A percentile compares a stretch with the other conserved stretches of the same genome.
These are phyloP conservation scores for Kwoniella europaea DNA, from an alignment of 768 basidiomycete genomes.

Conservation along the genomic window DNA sequence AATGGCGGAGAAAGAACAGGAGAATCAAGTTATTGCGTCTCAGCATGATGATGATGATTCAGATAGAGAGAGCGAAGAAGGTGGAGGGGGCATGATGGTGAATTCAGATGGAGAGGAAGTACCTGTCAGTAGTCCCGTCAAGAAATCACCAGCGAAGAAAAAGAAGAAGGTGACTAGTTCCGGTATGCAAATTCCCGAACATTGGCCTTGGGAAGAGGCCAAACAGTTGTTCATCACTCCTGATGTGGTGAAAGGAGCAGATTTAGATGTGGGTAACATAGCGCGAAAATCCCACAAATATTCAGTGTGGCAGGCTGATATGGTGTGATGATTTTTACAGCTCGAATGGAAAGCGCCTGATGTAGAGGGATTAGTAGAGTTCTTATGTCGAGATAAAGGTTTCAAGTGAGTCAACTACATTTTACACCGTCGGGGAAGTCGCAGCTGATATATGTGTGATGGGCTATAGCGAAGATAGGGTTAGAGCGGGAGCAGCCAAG, in stretches of 20 bases:
- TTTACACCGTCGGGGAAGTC: neutral
- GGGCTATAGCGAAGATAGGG: constrained; percentile 81
- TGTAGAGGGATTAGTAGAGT: constrained; percentile 88
- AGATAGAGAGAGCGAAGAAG: constrained; percentile 70
- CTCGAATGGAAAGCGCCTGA: constrained; percentile 95
- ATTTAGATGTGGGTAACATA: constrained; percentile 71
- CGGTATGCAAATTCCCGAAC: constrained; percentile 79
- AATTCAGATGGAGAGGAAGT: constrained; percentile 57
- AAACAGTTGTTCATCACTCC: constrained; percentile 87
- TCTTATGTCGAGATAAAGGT: constrained; percentile 91
- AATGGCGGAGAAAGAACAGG: constrained; percentile 61
- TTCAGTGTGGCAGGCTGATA: neutral
- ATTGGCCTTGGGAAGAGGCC: constrained; percentile 97
- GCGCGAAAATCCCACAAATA: neutral
- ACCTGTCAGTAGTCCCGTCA: constrained; percentile 45
- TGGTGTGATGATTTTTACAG: constrained; percentile 59
- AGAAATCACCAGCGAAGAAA: constrained; percentile 61
- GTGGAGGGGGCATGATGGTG: constrained; percentile 66
- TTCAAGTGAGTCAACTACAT: constrained; percentile 74
- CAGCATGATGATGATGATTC: constrained; percentile 40
- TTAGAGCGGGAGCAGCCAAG: constrained; percentile 93
- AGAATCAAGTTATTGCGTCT: constrained; percentile 45
- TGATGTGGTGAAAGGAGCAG: constrained; percentile 81
- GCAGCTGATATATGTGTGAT: constrained; percentile 16
- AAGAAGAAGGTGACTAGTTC: constrained; percentile 69